A percentile compares a stretch with the other conserved stretches of the same genome.
Evolutionary conservation across 23 red algal genomes (phyloP).

Genomic region (Chondrus crispus): DNA sequence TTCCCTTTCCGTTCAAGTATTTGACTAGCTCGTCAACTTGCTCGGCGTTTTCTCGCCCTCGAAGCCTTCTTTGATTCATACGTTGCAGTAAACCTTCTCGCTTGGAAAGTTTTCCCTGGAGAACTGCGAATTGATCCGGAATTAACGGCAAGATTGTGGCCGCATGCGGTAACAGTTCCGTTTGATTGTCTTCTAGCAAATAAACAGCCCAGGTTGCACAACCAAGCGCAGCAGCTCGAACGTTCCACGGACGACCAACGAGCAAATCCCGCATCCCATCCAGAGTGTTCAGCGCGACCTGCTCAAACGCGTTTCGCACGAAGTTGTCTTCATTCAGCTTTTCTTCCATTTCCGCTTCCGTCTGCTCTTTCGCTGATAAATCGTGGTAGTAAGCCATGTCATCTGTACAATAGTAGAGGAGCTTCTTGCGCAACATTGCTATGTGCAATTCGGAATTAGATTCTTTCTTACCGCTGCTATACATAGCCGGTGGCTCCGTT

Average conservation of each 20-base stretch:
- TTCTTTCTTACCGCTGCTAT: not conserved
- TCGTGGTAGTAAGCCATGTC: not conserved
- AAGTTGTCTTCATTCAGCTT: not conserved
- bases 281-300: slow-evolving; percentile 23
- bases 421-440: slow-evolving; percentile 12
- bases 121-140: slow-evolving; percentile 43
- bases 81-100: slow-evolving; percentile 31
- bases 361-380: not conserved
- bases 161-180: slow-evolving; percentile 40
- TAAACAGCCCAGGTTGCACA: slow-evolving; percentile 47
- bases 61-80: slow-evolving; percentile 31
- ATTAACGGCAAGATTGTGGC: slow-evolving; percentile 50
- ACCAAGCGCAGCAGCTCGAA: slow-evolving; percentile 28
- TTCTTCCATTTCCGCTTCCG: slow-evolving; percentile 20
- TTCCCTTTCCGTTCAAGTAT: slow-evolving; percentile 34
- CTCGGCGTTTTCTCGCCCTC: slow-evolving; percentile 17
- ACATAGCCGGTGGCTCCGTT: not conserved
- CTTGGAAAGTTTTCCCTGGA: slow-evolving; percentile 8
- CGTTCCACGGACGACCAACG: slow-evolving; percentile 52
- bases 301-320: slow-evolving; percentile 13
- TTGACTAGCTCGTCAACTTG: slow-evolving; percentile 42
- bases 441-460: not conserved
- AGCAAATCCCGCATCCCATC: slow-evolving; percentile 44
- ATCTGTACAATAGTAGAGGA: slow-evolving; percentile 39
- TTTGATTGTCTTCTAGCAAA: slow-evolving; percentile 22